Conservation (phyloP, 495 filamentous ascomycete genomes). For the Talaromyces liani region DNA sequence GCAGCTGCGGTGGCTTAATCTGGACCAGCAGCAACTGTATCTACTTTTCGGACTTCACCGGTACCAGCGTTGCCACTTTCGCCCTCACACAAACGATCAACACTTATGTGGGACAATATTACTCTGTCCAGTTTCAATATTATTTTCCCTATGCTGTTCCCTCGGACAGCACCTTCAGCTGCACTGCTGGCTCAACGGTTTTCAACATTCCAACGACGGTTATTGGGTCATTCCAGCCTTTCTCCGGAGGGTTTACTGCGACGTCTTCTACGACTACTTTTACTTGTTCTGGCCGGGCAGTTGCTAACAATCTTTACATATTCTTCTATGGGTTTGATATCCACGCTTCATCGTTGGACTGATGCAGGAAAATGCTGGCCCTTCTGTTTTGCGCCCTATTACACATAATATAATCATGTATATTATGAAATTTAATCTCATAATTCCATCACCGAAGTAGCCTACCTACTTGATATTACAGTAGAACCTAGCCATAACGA, state of each 20-base stretch:
- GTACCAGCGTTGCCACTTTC: background rate
- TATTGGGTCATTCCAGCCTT: background rate
- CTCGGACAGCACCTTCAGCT: background rate
- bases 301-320: background rate
- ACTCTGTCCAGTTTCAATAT: background rate
- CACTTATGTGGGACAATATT: background rate
- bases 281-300: background rate
- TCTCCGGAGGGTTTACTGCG: background rate
- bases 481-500: no score
- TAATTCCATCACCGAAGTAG: background rate
- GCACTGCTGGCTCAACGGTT: background rate
- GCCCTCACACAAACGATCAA: background rate
- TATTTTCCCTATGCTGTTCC: background rate
- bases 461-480: no score
- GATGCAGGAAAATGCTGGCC: background rate
- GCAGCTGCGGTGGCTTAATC: background rate
- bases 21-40: background rate
- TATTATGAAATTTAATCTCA: background rate
- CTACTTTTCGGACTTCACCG: background rate
- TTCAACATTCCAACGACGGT: background rate
- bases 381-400: background rate
- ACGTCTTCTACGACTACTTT: background rate
- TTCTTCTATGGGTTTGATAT: background rate
- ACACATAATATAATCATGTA: background rate
- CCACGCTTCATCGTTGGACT: background rate